Percentiles rank a stretch among this genome's conserved stretches.
Conservation (phyloP, 495 filamentous ascomycete genomes). For the Neurospora cerealis region DNA sequence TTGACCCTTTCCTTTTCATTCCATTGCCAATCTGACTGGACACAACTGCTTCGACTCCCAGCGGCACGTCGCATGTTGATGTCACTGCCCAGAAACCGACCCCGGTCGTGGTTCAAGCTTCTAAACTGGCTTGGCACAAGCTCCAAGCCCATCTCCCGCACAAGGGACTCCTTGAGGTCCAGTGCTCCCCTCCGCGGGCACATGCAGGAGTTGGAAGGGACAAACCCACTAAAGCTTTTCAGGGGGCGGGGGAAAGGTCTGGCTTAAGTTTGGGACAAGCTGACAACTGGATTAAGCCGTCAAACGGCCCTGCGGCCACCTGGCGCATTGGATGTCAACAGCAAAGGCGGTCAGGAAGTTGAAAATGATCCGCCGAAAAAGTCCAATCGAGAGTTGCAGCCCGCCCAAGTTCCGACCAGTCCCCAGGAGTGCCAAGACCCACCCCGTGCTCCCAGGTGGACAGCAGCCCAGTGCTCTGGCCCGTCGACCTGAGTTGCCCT, state of each 20-base stretch:
- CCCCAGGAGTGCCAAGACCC: background rate
- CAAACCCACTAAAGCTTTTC: background rate
- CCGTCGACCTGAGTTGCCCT: background rate
- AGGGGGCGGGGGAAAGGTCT: background rate
- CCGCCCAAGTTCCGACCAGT: background rate
- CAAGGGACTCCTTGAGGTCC: background rate
- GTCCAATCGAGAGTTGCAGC: background rate
- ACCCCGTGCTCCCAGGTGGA: background rate
- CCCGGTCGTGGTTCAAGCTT: background rate
- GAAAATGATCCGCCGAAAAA: constrained; percentile 18
- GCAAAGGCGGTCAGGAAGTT: constrained; percentile 8
- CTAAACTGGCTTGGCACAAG: background rate
- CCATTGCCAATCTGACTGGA: constrained; percentile 5
- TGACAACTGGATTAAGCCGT: background rate
- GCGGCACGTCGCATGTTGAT: constrained; percentile 11
- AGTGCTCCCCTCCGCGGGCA: background rate
- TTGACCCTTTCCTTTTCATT: background rate
- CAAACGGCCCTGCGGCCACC: background rate
- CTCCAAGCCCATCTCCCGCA: background rate
- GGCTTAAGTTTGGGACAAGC: background rate
- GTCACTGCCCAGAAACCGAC: constrained; percentile 13
- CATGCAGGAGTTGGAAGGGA: background rate
- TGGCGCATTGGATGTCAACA: background rate
- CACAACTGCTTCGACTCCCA: constrained; percentile 2
- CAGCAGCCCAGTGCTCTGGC: background rate